phyloP scores from a whole-genome alignment of 2,329 filamentous ascomycete species.

The Mollisia scopiformis region DNA sequence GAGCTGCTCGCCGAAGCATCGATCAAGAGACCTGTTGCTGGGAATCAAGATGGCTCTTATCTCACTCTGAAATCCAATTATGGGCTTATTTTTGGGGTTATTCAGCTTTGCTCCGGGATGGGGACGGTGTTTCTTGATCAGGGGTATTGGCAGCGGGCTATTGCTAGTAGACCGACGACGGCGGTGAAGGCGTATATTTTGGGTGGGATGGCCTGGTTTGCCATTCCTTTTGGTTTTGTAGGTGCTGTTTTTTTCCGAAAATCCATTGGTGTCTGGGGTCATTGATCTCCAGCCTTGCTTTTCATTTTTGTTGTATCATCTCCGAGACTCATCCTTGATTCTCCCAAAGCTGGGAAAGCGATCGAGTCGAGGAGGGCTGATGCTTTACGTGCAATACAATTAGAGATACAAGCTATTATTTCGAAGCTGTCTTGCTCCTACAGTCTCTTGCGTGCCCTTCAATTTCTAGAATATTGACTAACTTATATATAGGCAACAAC shows the following conservation, averaged over 20 bases:
- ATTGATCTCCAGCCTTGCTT: too few relatives aligned
- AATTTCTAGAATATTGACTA: not conserved
- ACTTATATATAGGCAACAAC: not conserved
- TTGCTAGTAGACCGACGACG: slow-evolving; percentile 41
- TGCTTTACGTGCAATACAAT: too few relatives aligned
- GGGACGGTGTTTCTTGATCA: slow-evolving; percentile 44
- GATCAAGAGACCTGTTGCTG: not conserved
- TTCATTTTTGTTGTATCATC: too few relatives aligned
- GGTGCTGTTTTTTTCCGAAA: not conserved
- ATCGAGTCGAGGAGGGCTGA: too few relatives aligned
- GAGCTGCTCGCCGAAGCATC: not conserved
- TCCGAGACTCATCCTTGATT: too few relatives aligned
- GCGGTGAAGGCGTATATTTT: slow-evolving; percentile 31
- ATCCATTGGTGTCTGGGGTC: not conserved
- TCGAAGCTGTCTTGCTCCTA: not conserved
- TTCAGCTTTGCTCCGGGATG: slow-evolving; percentile 9
- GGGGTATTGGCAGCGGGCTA: slow-evolving; percentile 35
- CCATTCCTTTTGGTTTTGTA: not conserved
- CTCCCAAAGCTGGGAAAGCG: too few relatives aligned
- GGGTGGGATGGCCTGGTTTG: not conserved
- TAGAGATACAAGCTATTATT: too few relatives aligned
- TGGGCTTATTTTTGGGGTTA: slow-evolving; percentile 4
- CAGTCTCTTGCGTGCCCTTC: not conserved
- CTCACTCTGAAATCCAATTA: not conserved
- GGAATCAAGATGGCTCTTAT: not conserved